Conservation (phyloP, 2,329 filamentous ascomycete genomes). For the Microdochium nivale region DNA sequence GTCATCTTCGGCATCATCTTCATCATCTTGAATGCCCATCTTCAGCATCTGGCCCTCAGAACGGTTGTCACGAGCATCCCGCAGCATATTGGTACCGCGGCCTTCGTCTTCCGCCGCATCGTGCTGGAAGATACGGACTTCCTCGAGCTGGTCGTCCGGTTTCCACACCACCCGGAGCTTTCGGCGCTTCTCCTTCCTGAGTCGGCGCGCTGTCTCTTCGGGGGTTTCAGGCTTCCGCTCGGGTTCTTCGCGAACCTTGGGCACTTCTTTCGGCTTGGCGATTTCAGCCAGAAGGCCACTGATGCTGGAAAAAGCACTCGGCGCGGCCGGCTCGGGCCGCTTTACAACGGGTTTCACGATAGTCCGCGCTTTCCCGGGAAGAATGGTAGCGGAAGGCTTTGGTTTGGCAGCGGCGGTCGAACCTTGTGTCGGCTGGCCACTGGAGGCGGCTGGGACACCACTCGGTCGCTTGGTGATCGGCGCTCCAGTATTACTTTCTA, state of each 20-base stretch:
- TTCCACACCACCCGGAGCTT: conserved; percentile 66
- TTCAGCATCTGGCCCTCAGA: conserved; percentile 65
- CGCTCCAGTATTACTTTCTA: conserved; percentile 17
- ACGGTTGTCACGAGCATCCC: conserved; percentile 64
- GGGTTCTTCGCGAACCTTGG: conserved; percentile 26
- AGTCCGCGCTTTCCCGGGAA: conserved; percentile 40
- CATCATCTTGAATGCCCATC: conserved; percentile 42
- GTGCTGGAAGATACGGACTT: conserved; percentile 63
- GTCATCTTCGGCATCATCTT: conserved; percentile 49
- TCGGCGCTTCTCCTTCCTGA: conserved; percentile 64
- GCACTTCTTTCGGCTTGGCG: conserved; percentile 41
- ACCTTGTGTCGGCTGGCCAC: conserved; percentile 6
- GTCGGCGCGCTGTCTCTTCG: conserved; percentile 57
- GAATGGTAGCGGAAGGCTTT: conserved; percentile 19
- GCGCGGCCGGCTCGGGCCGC: conserved; percentile 22
- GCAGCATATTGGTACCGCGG: conserved; percentile 57
- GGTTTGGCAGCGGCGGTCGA: conserved; percentile 10
- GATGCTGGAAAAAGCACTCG: conserved; percentile 37
- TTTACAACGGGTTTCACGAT: conserved; percentile 32
- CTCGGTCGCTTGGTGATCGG: conserved; percentile 14
- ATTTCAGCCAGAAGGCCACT: conserved; percentile 44
- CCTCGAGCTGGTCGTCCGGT: conserved; percentile 54
- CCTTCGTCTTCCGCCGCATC: conserved; percentile 64
- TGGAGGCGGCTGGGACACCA: conserved; percentile 16
- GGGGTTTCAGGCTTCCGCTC: conserved; percentile 54